Evolutionary conservation across 108 stramenopile species (phyloP).

Genomic region (Cyclotella sp.): DNA sequence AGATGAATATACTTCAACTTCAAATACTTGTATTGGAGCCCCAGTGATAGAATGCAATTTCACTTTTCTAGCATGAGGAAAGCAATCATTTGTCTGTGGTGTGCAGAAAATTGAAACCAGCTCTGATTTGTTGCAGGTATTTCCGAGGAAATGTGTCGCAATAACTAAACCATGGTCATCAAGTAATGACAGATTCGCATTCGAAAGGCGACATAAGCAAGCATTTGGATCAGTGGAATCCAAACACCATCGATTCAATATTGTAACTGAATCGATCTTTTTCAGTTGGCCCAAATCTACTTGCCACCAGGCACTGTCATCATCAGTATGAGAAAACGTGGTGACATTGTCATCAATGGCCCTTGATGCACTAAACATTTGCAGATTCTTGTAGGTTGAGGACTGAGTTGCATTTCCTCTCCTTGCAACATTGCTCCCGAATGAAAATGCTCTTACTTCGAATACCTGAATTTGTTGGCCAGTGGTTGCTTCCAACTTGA

Average conservation of each 20-base stretch:
- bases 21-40: too few relatives aligned
- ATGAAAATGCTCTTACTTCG: neutral
- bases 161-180: neutral
- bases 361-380: neutral
- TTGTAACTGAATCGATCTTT: neutral
- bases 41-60: too few relatives aligned
- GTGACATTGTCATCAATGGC: neutral
- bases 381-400: too few relatives aligned
- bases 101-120: too few relatives aligned
- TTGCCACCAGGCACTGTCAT: too few relatives aligned
- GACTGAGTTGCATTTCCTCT: neutral
- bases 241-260: neutral
- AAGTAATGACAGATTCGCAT: neutral
- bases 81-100: too few relatives aligned
- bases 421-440: neutral
- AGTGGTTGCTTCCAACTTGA: neutral
- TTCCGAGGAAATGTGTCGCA: neutral
- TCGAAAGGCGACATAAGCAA: neutral
- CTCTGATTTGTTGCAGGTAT: too few relatives aligned
- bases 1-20: too few relatives aligned
- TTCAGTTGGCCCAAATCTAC: neutral
- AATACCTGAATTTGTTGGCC: too few relatives aligned
- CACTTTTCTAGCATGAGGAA: too few relatives aligned
- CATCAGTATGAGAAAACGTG: conserved; percentile 2
- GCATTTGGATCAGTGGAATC: neutral